Evolutionary conservation across 192 early-diverging fungal genomes (phyloP).

Genomic region (Linnemannia schmuckeri): DNA sequence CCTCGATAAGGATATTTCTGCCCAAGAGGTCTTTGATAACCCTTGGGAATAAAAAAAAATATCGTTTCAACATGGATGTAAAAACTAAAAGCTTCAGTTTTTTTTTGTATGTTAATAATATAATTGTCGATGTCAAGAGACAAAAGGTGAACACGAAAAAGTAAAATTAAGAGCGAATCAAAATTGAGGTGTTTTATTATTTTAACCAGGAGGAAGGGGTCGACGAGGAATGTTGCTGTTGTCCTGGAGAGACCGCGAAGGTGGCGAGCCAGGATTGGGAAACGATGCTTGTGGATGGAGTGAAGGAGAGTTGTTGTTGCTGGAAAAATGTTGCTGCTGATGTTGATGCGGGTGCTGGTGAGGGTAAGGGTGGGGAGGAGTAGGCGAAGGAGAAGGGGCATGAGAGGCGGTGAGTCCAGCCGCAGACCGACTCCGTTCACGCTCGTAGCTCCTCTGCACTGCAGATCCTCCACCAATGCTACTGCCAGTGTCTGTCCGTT

Average conservation of each 20-base stretch:
- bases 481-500: background rate
- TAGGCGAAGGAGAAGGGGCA: background rate
- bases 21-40: constrained; percentile 65
- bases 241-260: background rate
- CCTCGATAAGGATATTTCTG: constrained; percentile 70
- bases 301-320: background rate
- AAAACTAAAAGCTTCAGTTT: constrained; percentile 1
- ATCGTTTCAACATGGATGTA: background rate
- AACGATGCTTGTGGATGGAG: background rate
- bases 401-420: background rate
- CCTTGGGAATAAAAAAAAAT: constrained; percentile 36
- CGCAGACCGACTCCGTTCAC: constrained; percentile 21
- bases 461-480: background rate
- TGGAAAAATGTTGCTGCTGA: background rate
- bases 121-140: too few relatives aligned
- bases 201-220: background rate
- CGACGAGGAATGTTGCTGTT: background rate
- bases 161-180: background rate
- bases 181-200: background rate
- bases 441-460: background rate
- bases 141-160: background rate
- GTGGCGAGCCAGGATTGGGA: background rate
- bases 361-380: background rate
- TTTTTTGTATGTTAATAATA: background rate
- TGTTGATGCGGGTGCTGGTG: background rate